Base-by-base conservation (phyloP, 345 rosid genomes). In the Conringia planisiliqua region DNA sequence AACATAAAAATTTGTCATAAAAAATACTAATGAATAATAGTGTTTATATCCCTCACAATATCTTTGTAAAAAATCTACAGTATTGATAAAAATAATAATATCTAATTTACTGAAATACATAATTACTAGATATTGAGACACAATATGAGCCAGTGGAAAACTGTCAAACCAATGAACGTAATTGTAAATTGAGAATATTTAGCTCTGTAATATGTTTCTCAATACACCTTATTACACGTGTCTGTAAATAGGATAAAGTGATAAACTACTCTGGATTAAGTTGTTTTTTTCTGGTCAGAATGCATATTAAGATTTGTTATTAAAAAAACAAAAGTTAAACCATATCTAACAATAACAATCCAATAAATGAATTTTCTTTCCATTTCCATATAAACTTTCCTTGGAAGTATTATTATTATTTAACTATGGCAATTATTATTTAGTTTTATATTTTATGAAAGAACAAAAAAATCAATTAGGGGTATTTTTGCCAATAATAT, bases 341-440 rank as follows among this genome's bases (percentile, higher is more conserved):
- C 35, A 74, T 38, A 74, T 27, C 33, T 18, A 74, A 11, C 17
- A 58, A 17, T 16, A 66, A n/a, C 30, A 18, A 55, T 56, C 3
- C 22, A 18, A 48, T 20, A 63, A 57, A 66, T 35, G 43, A 50
- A 7, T 9, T 40, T 51, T 43, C 7, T 74, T 74, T 57, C 57
- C 51, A 48, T 48, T 48, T 48, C 55, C 54, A 36, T 58, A 10
- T 18, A 57, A 1, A 57, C 7, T 22, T 46, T 50, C 4, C 3
- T 67, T 67, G 72, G 20, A 75, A 36, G 27, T 47, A 48, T 48
- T 67, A 48, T 27, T 50, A 67, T 0, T 38, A 67, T 22, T 50
- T 6, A 0, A 29, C 11, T 20, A 9, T 48, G 6, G 7, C 58
- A 75, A 38, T 59, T 59, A 75, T 59, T 24, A 55, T 27, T 64